Evolutionary conservation across 2,329 filamentous ascomycete species (phyloP).

Genomic region (Mycosphaerella arachidis): DNA sequence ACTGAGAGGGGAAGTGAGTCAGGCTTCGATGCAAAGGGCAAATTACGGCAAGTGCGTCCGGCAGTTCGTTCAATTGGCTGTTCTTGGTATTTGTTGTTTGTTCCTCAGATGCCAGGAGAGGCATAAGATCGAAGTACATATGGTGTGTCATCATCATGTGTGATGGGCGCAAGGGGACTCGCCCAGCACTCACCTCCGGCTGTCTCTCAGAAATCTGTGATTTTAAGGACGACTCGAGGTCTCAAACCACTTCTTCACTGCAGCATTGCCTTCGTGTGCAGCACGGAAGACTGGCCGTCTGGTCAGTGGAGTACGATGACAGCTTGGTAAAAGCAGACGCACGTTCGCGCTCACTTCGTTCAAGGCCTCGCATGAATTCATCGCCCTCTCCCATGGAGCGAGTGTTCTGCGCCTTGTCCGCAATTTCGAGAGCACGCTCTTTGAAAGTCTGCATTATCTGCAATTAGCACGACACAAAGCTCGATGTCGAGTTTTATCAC

Average conservation of each 20-base stretch:
- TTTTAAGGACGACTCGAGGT: conserved; percentile 15
- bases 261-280: conserved; percentile 45
- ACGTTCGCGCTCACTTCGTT: conserved; percentile 72
- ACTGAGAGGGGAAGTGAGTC: too few species aligned
- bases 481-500: background rate
- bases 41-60: background rate
- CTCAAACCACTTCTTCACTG: conserved; percentile 42
- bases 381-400: conserved; percentile 46
- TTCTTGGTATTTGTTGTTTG: background rate
- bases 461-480: background rate
- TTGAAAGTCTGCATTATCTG: conserved; percentile 64
- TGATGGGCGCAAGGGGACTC: background rate
- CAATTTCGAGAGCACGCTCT: conserved; percentile 72
- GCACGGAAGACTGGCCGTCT: conserved; percentile 40
- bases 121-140: background rate
- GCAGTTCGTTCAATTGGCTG: background rate
- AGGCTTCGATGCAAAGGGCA: too few species aligned
- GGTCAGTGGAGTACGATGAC: background rate
- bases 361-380: conserved; percentile 81
- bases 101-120: background rate
- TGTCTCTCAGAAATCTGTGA: background rate
- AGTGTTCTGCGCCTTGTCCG: conserved; percentile 82
- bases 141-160: background rate
- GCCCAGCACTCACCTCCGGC: too few species aligned
- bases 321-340: conserved; percentile 39